A percentile compares a stretch with the other conserved stretches of the same genome.
These are phyloP conservation scores for Spiraea crenata DNA, from an alignment of 331 rosid species.

Conservation along the genomic window DNA sequence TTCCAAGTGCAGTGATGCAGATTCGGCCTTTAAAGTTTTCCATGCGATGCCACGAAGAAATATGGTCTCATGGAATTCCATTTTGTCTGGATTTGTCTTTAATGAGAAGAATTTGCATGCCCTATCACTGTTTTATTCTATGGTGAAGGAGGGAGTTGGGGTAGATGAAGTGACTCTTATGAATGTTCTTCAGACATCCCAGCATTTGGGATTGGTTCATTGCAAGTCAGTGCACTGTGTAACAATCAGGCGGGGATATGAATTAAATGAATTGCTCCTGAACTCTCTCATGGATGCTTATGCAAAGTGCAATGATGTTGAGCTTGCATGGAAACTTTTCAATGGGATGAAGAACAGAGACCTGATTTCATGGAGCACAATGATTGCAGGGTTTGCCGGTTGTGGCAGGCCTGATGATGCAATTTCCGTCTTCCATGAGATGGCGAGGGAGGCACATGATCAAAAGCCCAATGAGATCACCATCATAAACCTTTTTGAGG, in stretches of 20 bases:
- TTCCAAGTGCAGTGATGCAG: conserved; percentile 33
- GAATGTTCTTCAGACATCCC: conserved; percentile 41
- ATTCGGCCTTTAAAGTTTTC: conserved; percentile 34
- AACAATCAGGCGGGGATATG: conserved; percentile 29
- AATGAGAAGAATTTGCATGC: conserved; percentile 39
- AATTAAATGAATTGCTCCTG: conserved; percentile 34
- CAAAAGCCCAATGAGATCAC: conserved; percentile 33
- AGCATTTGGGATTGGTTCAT: conserved; percentile 28
- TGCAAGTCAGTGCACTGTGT: conserved; percentile 36
- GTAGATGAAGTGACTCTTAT: conserved; percentile 41
- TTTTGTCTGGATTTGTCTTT: conserved; percentile 33
- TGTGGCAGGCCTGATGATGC: conserved; percentile 37
- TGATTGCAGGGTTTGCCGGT: conserved; percentile 44
- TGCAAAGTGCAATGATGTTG: conserved; percentile 41
- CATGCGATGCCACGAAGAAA: conserved; percentile 32
- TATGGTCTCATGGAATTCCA: conserved; percentile 45
- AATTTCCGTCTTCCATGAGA: conserved; percentile 29
- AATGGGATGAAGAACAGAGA: conserved; percentile 35
- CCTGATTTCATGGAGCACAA: conserved; percentile 49
- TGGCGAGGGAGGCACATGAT: conserved; percentile 23
- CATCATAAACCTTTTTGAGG: conserved; percentile 33
- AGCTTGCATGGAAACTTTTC: conserved; percentile 35
- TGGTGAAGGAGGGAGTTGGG: conserved; percentile 33
- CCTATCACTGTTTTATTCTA: conserved; percentile 26
- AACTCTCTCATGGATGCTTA: conserved; percentile 44